These are phyloP conservation scores for Kitagawia praeruptora DNA, from an alignment of 129 eudicot genomes.

Conservation along the genomic window DNA sequence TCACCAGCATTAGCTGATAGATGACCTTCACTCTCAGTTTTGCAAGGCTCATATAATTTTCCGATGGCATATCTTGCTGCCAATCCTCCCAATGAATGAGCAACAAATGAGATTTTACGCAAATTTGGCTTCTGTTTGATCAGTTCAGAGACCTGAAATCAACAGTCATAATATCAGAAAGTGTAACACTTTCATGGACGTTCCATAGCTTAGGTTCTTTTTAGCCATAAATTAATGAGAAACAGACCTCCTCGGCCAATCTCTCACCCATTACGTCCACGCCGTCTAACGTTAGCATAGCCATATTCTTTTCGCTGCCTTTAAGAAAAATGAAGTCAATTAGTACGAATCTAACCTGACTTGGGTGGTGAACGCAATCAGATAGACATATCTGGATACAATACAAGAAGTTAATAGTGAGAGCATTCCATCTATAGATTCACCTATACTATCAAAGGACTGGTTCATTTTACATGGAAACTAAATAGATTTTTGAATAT, in stretches of 20 bases:
- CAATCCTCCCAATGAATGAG: slow-evolving; percentile 97
- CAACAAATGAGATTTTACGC: slow-evolving; percentile 74
- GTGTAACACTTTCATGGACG: not conserved
- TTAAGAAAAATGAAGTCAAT: slow-evolving; percentile 1
- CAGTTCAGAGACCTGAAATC: slow-evolving; percentile 73
- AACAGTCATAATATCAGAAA: not conserved
- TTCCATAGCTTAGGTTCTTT: not conserved
- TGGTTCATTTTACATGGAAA: not conserved
- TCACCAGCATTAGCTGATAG: slow-evolving; percentile 27
- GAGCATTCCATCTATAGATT: not conserved
- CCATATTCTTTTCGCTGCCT: slow-evolving; percentile 87
- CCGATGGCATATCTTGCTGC: slow-evolving; percentile 99
- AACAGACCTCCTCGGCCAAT: slow-evolving; percentile 76
- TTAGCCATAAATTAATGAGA: slow-evolving; percentile 4
- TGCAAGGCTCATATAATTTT: slow-evolving; percentile 51
- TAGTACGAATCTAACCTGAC: not conserved
- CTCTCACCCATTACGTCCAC: slow-evolving; percentile 98
- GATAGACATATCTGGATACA: not conserved
- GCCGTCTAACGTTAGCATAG: slow-evolving; percentile 76
- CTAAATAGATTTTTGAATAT: not conserved
- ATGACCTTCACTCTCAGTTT: slow-evolving; percentile 21
- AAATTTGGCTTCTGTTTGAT: slow-evolving; percentile 57
- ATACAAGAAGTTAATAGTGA: not conserved
- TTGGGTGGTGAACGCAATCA: slow-evolving; percentile 1
- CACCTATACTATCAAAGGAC: not conserved